phyloP scores from a whole-genome alignment of 352 stramenopile genomes.

The Phytophthora constricta region DNA sequence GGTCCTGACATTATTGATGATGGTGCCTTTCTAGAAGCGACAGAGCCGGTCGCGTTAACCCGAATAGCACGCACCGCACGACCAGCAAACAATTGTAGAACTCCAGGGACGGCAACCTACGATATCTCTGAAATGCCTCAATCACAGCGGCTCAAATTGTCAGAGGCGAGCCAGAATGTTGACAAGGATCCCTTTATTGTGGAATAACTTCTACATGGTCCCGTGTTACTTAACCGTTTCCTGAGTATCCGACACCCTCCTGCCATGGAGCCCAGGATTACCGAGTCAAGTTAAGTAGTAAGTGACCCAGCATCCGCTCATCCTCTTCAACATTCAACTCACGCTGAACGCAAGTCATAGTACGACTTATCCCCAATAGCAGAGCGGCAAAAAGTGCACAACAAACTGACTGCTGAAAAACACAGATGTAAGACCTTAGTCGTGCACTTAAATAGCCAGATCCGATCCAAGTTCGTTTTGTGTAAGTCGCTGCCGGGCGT shows the following conservation, averaged over 20 bases:
- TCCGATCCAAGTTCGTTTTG: neutral
- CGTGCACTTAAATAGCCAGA: slow-evolving; percentile 6
- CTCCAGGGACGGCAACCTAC: neutral
- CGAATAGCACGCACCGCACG: neutral
- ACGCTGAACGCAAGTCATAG: neutral
- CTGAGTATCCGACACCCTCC: no score
- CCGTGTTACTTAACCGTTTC: neutral
- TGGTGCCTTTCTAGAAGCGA: neutral
- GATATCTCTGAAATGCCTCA: neutral
- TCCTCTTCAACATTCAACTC: no score
- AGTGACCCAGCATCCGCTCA: no score
- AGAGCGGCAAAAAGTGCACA: neutral
- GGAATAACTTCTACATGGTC: neutral
- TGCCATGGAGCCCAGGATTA: neutral
- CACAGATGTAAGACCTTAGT: neutral
- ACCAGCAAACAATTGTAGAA: neutral
- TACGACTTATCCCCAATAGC: neutral
- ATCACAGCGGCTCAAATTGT: neutral
- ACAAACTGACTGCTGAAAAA: neutral
- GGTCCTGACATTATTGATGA: neutral
- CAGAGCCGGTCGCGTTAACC: neutral
- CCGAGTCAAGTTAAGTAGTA: no score
- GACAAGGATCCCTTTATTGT: neutral
- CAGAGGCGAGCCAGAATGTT: neutral
- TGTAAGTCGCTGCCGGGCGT: neutral